Percentiles rank a stretch among this genome's conserved stretches.
These are phyloP conservation scores for Brachypodium distachyon DNA, from an alignment of 202 grass and related monocot genomes.

Conservation along the genomic window DNA sequence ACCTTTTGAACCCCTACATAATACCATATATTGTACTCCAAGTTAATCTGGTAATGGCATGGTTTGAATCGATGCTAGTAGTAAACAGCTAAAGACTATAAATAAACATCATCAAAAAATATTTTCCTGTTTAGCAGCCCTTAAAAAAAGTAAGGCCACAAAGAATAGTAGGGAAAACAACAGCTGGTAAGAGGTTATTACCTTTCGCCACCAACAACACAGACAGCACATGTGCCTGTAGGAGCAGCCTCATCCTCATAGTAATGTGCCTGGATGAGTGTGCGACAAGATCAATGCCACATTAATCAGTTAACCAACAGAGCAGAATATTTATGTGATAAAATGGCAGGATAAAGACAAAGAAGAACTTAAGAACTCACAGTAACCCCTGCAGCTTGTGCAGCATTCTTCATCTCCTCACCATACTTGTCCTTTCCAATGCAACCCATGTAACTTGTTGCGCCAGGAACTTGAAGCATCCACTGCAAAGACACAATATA, in stretches of 20 bases:
- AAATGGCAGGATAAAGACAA: neutral
- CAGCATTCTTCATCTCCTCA: constrained; percentile 90
- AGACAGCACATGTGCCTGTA: constrained; percentile 96
- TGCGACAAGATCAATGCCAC: neutral
- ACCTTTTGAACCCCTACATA: too few relatives aligned
- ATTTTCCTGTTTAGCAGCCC: neutral
- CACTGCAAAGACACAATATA: constrained; percentile 50
- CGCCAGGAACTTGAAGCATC: constrained; percentile 93
- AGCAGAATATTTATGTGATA: neutral
- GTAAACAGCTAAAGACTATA: neutral
- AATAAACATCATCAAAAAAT: neutral
- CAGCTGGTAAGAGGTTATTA: constrained; percentile 4
- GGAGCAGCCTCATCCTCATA: constrained; percentile 74
- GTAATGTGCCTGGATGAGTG: constrained; percentile 63
- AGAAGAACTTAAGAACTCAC: constrained; percentile 39
- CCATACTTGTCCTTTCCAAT: constrained; percentile 98
- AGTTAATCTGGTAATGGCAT: neutral
- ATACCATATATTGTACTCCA: neutral
- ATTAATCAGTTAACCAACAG: neutral
- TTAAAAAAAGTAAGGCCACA: neutral
- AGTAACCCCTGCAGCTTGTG: constrained; percentile 64
- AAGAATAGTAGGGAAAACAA: constrained; percentile 2
- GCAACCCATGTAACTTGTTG: constrained; percentile 94
- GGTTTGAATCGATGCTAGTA: neutral
- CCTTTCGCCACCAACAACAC: constrained; percentile 97